Base-by-base conservation (phyloP, 2,329 filamentous ascomycete genomes). In the Hymenoscyphus repandus region DNA sequence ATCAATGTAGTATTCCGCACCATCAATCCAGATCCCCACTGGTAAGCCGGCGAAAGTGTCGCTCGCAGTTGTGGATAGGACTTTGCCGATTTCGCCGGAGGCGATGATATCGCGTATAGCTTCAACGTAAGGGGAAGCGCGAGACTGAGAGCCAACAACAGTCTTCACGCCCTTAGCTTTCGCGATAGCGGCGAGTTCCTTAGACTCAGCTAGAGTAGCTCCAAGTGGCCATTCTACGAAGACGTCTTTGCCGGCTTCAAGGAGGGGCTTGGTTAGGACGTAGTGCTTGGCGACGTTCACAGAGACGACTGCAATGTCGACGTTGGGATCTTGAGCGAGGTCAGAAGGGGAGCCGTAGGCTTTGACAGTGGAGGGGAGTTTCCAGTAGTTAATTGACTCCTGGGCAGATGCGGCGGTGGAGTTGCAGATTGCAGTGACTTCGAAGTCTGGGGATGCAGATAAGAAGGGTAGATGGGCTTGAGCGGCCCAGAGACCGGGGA, bases 141-240 rank as follows among this genome's bases (percentile, higher is more conserved):
- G 65, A 2, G 67, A 72, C 59, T 80, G 76, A 4, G 77, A 51
- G 2, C 75, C 75, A 2, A 78, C 67, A 20, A 74, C 64, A 0
- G 72, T 78, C 43, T 64, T 67, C 10, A 72, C 65, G 0, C 68
- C 67, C 27, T 70, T 70, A 18, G 62, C 48, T 40, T 68, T 64
- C 0, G 74, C 74, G 9, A 76, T 52, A 1, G 60, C 58, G 0
- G 65, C 58, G 17, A 79, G 62, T 53, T 75, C 71, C 40, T 71
- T 66, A 0, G 73, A 68, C 52, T 76, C 67, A 1, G 61, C 53
- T 1, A 70, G 47, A 38, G 68, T 72, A 3, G 66, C 63, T 0
- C 65, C 74, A 1, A 76, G 64, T 3, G 73, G 75, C 74, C 74
- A 76, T 57, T 78, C 75, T n/a, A 72, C 68, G 49, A 73, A 78